A percentile compares a stretch with the other conserved stretches of the same genome.
Evolutionary conservation across 768 basidiomycete species (phyloP).

Genomic region (Xerocomellus dryophilus): DNA sequence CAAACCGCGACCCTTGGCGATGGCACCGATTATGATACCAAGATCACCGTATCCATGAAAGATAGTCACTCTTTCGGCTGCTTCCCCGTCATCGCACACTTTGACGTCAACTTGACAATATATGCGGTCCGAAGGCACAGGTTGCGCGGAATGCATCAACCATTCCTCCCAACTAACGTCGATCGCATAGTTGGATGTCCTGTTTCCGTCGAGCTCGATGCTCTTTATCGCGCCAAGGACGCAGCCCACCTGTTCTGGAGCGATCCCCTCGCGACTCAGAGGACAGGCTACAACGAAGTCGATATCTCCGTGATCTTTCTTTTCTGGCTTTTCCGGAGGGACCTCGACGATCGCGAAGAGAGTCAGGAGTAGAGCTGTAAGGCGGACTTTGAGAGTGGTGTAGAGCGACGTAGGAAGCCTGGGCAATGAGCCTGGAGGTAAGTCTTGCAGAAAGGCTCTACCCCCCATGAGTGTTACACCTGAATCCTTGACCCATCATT

Average conservation of each 20-base stretch:
- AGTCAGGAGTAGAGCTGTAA: slow-evolving; percentile 39
- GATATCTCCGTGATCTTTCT: slow-evolving; percentile 63
- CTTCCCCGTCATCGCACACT: slow-evolving; percentile 49
- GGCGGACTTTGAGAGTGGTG: slow-evolving; percentile 44
- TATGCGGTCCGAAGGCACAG: slow-evolving; percentile 9
- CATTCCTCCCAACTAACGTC: slow-evolving; percentile 42
- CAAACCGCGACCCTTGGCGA: slow-evolving; percentile 52
- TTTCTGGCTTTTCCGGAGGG: slow-evolving; percentile 64
- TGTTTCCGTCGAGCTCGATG: slow-evolving; percentile 47
- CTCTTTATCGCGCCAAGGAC: slow-evolving; percentile 48
- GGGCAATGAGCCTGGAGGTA: slow-evolving; percentile 50
- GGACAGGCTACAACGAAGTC: slow-evolving; percentile 64
- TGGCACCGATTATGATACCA: slow-evolving; percentile 62
- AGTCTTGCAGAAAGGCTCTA: slow-evolving; percentile 53
- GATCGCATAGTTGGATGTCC: slow-evolving; percentile 65
- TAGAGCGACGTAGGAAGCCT: slow-evolving; percentile 61
- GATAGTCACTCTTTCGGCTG: slow-evolving; percentile 51
- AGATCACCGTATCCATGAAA: slow-evolving; percentile 69
- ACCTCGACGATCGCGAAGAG: slow-evolving; percentile 53
- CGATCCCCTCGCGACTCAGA: slow-evolving; percentile 18
- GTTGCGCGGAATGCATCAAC: slow-evolving; percentile 8
- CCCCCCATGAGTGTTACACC: slow-evolving; percentile 54
- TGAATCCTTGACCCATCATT: neutral
- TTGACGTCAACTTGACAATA: slow-evolving; percentile 61
- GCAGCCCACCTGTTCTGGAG: slow-evolving; percentile 37